These are phyloP conservation scores for Zarea fungicola DNA, from an alignment of 2,329 filamentous ascomycete species.

Conservation along the genomic window DNA sequence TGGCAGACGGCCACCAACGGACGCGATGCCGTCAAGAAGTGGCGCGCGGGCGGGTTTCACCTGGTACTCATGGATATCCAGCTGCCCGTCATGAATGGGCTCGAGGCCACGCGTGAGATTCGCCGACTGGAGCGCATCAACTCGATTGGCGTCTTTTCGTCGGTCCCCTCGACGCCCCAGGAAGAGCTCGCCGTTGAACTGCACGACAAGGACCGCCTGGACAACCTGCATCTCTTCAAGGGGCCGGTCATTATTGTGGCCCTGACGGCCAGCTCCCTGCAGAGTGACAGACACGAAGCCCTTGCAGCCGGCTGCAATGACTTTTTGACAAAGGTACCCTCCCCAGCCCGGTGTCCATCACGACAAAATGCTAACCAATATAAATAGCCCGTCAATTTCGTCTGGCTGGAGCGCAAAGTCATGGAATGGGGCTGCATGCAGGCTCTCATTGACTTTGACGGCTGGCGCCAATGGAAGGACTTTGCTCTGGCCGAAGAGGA, in stretches of 20 bases:
- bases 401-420: constrained; percentile 95
- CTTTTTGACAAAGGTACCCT: constrained; percentile 97
- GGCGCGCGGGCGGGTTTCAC: constrained; percentile 89
- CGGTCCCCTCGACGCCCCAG: constrained; percentile 52
- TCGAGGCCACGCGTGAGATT: constrained; percentile 94
- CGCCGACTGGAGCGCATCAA: constrained; percentile 83
- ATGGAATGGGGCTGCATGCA: constrained; percentile 99
- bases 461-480: constrained; percentile 96
- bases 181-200: constrained; percentile 41
- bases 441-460: constrained; percentile 95
- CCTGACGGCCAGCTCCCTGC: constrained; percentile 86
- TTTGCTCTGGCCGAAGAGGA: constrained; percentile 51
- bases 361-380: not conserved
- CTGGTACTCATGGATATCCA: constrained; percentile 98
- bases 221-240: constrained; percentile 72
- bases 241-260: constrained; percentile 97
- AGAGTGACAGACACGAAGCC: constrained; percentile 92
- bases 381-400: constrained; percentile 86
- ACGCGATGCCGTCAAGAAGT: constrained; percentile 86
- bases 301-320: constrained; percentile 95
- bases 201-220: constrained; percentile 63
- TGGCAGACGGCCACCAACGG: constrained; percentile 98
- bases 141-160: constrained; percentile 84
- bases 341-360: too few relatives aligned
- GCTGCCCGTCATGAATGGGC: constrained; percentile 89